Percentiles rank a stretch among this genome's conserved stretches.
These are phyloP conservation scores for Xerocomus brunneocitrinus DNA, from an alignment of 768 basidiomycete species.

Conservation along the genomic window DNA sequence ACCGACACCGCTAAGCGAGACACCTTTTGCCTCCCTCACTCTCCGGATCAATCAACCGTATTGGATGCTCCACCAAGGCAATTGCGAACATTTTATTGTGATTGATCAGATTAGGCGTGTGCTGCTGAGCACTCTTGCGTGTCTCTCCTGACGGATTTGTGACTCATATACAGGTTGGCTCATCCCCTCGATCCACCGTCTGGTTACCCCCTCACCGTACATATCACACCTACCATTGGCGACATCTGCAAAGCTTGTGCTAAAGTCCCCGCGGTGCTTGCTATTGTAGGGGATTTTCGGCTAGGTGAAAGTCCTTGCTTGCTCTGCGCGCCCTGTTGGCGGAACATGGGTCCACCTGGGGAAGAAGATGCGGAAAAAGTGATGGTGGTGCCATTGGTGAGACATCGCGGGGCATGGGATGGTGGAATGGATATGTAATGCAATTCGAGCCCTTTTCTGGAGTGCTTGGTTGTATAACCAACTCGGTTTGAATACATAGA, in stretches of 20 bases:
- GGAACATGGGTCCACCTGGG: conserved; percentile 53
- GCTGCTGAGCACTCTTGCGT: neutral
- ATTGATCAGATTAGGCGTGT: conserved; percentile 67
- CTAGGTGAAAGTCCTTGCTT: conserved; percentile 76
- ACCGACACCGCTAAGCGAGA: conserved; percentile 42
- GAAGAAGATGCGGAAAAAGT: conserved; percentile 37
- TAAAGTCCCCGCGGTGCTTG: conserved; percentile 65
- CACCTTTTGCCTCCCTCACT: conserved; percentile 48
- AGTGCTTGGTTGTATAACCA: neutral
- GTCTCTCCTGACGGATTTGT: neutral
- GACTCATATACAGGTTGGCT: conserved; percentile 41
- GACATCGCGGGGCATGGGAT: conserved; percentile 31
- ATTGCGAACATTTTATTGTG: conserved; percentile 76
- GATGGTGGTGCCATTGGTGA: conserved; percentile 50
- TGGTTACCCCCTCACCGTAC: conserved; percentile 65
- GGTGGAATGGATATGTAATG: conserved; percentile 1
- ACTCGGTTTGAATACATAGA: neutral
- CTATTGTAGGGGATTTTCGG: conserved; percentile 66
- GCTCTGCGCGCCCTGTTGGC: conserved; percentile 73
- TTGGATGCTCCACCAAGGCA: conserved; percentile 76
- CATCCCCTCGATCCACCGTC: conserved; percentile 52
- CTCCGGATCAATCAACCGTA: conserved; percentile 73
- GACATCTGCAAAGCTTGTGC: conserved; percentile 66
- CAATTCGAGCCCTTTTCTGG: neutral
- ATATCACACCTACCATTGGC: conserved; percentile 56